Conservation (phyloP, 805 yeast genomes). For the Danielia oregonensis region DNA sequence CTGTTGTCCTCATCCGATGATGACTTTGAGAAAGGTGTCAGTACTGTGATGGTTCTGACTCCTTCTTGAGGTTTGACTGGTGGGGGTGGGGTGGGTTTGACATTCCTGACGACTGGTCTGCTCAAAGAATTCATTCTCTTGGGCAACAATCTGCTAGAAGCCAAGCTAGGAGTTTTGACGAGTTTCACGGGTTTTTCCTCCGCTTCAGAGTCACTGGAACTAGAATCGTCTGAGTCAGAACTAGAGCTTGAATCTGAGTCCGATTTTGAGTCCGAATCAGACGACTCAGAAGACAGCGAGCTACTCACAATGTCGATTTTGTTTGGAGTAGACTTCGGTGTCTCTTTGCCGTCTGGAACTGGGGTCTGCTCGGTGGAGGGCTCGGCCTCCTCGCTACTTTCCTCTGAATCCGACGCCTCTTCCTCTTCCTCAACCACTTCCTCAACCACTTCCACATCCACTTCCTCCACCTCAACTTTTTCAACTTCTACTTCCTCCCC, state of each 20-base stretch:
- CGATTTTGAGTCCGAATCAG: not conserved
- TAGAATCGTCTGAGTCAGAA: constrained; percentile 3
- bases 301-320: too few species aligned
- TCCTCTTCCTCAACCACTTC: too few species aligned
- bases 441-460: not conserved
- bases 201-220: constrained; percentile 1
- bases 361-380: too few species aligned
- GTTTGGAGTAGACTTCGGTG: too few species aligned
- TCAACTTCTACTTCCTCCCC: not conserved
- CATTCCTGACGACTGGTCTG: not conserved
- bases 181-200: not conserved
- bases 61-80: not conserved
- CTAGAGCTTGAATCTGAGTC: not conserved
- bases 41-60: constrained; percentile 2
- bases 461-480: not conserved
- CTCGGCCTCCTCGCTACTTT: too few species aligned
- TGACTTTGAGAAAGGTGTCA: constrained; percentile 2
- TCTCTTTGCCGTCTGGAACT: too few species aligned
- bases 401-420: too few species aligned
- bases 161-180: not conserved
- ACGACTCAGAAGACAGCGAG: too few species aligned
- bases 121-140: constrained; percentile 3
- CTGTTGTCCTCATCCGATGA: constrained; percentile 1
- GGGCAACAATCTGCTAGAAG: constrained; percentile 4
- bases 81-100: not conserved